Evolutionary conservation across 257 asterid genomes (phyloP).

Genomic region (Solanum pennellii): DNA sequence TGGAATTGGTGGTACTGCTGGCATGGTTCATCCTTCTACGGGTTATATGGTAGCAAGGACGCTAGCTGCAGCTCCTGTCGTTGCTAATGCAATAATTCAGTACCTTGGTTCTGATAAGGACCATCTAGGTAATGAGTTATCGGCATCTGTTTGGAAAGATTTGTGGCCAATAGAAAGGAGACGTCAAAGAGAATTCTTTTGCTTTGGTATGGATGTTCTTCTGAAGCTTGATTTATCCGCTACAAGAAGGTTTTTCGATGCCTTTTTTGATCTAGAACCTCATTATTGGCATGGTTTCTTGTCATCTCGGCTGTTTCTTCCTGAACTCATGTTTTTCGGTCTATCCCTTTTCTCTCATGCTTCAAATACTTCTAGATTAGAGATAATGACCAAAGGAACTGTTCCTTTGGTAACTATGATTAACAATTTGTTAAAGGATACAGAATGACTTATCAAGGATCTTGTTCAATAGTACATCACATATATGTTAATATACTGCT

Average conservation of each 20-base stretch:
- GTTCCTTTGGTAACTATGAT: slow-evolving; percentile 68
- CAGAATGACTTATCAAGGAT: slow-evolving; percentile 20
- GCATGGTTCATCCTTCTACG: slow-evolving; percentile 99
- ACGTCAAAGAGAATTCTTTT: slow-evolving; percentile 86
- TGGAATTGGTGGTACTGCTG: slow-evolving; percentile 97
- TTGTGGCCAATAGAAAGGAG: slow-evolving; percentile 98
- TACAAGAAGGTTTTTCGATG: slow-evolving; percentile 80
- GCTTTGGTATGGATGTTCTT: slow-evolving; percentile 92
- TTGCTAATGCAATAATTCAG: slow-evolving; percentile 71
- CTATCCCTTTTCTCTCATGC: slow-evolving; percentile 71
- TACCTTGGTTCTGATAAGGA: slow-evolving; percentile 43
- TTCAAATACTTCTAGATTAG: slow-evolving; percentile 67
- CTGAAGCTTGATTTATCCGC: slow-evolving; percentile 80
- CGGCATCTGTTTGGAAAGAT: slow-evolving; percentile 79
- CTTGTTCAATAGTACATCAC: background rate
- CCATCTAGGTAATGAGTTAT: slow-evolving; percentile 41
- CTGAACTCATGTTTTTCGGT: slow-evolving; percentile 69
- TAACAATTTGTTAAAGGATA: slow-evolving; percentile 61
- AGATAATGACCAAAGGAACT: slow-evolving; percentile 90
- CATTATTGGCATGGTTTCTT: slow-evolving; percentile 96
- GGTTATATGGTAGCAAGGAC: slow-evolving; percentile 99
- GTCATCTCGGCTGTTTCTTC: slow-evolving; percentile 85
- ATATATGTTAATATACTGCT: background rate
- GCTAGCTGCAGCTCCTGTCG: slow-evolving; percentile 87
- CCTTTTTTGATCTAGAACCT: slow-evolving; percentile 86